phyloP scores from a whole-genome alignment of 768 basidiomycete species.

The Serendipita indica region DNA sequence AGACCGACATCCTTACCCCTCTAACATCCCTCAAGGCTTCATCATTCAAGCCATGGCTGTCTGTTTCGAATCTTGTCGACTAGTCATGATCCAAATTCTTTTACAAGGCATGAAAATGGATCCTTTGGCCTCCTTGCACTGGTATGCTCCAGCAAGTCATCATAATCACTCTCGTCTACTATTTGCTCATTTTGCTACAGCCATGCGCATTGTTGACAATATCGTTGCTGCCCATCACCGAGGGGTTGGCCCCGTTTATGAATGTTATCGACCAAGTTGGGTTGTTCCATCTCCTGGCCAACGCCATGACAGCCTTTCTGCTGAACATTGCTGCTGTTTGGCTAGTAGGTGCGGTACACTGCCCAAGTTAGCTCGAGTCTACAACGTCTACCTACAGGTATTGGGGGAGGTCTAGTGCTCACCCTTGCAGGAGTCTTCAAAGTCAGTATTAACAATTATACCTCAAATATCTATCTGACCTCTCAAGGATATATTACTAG shows the following conservation, averaged over 20 bases:
- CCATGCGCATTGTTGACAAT: slow-evolving; percentile 85
- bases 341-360: slow-evolving; percentile 78
- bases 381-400: too few species aligned
- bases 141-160: slow-evolving; percentile 62
- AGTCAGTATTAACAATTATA: slow-evolving; percentile 27
- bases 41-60: slow-evolving; percentile 77
- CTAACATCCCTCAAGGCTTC: slow-evolving; percentile 39
- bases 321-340: slow-evolving; percentile 91
- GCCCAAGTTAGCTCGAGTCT: too few species aligned
- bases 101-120: slow-evolving; percentile 96
- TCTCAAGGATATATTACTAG: slow-evolving; percentile 77
- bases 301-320: slow-evolving; percentile 76
- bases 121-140: slow-evolving; percentile 86
- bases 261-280: slow-evolving; percentile 35
- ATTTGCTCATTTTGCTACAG: slow-evolving; percentile 12
- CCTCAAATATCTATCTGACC: slow-evolving; percentile 10
- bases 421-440: slow-evolving; percentile 93
- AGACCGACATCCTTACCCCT: background rate
- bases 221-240: slow-evolving; percentile 75
- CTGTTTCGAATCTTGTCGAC: slow-evolving; percentile 77
- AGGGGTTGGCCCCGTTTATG: slow-evolving; percentile 77
- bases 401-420: slow-evolving; percentile 72
- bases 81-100: slow-evolving; percentile 92
- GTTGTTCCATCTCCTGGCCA: slow-evolving; percentile 64
- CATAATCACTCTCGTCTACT: slow-evolving; percentile 5